Conservation (phyloP, 1,284 basidiomycete species). For the Leccinum subrobustum region DNA sequence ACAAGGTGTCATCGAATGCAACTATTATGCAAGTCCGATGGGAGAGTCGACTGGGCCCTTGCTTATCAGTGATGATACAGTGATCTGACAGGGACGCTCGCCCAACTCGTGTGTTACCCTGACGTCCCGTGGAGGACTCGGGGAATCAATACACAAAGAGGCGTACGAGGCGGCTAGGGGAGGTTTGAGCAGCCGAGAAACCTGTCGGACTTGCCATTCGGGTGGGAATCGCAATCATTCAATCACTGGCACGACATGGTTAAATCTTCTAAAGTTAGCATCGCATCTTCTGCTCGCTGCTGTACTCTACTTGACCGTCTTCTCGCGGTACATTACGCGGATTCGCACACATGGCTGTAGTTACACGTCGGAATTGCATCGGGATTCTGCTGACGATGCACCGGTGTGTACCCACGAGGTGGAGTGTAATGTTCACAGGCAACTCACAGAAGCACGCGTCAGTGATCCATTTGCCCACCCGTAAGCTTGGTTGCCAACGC, state of each 20-base stretch:
- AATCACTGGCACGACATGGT: too few relatives aligned
- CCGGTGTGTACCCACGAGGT: not conserved
- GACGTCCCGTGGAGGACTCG: not conserved
- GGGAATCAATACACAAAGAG: not conserved
- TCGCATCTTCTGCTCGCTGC: not conserved
- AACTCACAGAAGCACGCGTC: not conserved
- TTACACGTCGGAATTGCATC: not conserved
- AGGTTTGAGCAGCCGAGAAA: too few relatives aligned
- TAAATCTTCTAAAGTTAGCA: not conserved
- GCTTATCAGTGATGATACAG: not conserved
- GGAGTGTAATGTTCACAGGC: not conserved
- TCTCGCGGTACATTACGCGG: not conserved
- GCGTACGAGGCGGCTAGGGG: not conserved
- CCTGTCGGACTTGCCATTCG: too few relatives aligned
- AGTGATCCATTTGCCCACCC: not conserved
- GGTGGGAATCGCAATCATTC: too few relatives aligned
- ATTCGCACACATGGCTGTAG: not conserved
- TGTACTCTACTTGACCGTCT: not conserved
- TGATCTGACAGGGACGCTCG: not conserved
- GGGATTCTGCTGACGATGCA: not conserved
- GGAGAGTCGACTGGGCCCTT: not conserved
- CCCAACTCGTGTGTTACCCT: not conserved
- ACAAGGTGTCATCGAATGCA: not conserved
- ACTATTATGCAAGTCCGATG: not conserved
- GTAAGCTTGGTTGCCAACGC: not conserved